These are phyloP conservation scores for Arachis hypogaea DNA, from an alignment of 306 rosid genomes.

Conservation along the genomic window DNA sequence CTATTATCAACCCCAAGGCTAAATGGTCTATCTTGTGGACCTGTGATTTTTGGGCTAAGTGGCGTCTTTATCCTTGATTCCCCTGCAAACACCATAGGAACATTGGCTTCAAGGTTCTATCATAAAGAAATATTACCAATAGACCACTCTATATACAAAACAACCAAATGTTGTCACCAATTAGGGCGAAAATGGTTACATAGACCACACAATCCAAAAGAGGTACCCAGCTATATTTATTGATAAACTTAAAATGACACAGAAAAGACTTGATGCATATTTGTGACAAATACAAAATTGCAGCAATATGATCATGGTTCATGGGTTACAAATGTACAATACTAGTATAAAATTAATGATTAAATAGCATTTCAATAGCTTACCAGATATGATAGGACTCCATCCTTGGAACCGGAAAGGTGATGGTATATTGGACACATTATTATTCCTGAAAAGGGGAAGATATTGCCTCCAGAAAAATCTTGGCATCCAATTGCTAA, in stretches of 20 bases:
- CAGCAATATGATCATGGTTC: slow-evolving; percentile 4
- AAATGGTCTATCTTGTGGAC: slow-evolving; percentile 67
- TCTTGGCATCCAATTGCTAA: slow-evolving; percentile 71
- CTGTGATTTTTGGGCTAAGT: slow-evolving; percentile 78
- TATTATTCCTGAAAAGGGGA: slow-evolving; percentile 79
- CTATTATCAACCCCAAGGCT: slow-evolving; percentile 58
- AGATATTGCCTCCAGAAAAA: slow-evolving; percentile 78
- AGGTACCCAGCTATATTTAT: not conserved
- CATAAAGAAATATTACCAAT: slow-evolving; percentile 11
- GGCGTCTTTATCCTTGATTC: slow-evolving; percentile 87
- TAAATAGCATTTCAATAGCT: slow-evolving; percentile 38
- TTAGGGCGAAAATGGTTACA: not conserved
- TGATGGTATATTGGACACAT: slow-evolving; percentile 63
- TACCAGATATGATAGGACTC: slow-evolving; percentile 94
- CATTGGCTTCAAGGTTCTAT: slow-evolving; percentile 23
- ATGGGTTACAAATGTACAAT: not conserved
- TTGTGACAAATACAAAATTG: not conserved
- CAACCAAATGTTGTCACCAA: not conserved
- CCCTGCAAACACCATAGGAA: slow-evolving; percentile 55
- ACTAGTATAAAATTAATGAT: not conserved
- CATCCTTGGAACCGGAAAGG: slow-evolving; percentile 84
- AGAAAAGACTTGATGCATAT: not conserved
- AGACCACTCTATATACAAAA: not conserved
- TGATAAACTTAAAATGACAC: not conserved
- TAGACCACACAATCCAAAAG: slow-evolving; percentile 20